A percentile compares a stretch with the other conserved stretches of the same genome.
phyloP scores from a whole-genome alignment of 1,284 basidiomycete species.

The Peniophora sp. region DNA sequence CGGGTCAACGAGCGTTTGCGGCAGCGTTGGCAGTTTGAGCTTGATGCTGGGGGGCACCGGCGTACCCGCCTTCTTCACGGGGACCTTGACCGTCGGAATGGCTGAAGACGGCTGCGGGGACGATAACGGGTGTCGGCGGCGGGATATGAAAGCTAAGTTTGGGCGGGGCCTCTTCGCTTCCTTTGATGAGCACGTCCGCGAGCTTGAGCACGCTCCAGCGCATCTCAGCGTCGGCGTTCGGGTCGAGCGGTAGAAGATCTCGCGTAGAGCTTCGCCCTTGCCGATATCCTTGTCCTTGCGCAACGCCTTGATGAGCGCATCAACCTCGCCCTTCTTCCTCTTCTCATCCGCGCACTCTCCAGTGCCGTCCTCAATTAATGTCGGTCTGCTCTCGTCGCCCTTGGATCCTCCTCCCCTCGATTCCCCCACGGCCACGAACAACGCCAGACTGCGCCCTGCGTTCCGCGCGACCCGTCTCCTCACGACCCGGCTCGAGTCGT shows the following conservation, averaged over 20 bases:
- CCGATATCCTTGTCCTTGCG: slow-evolving; percentile 82
- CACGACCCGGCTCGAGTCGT: slow-evolving; percentile 79
- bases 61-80: slow-evolving; percentile 36
- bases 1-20: neutral
- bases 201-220: slow-evolving; percentile 90
- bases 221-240: slow-evolving; percentile 78
- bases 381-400: slow-evolving; percentile 49
- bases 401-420: slow-evolving; percentile 64
- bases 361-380: slow-evolving; percentile 80
- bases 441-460: slow-evolving; percentile 81
- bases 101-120: slow-evolving; percentile 26
- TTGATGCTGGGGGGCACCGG: slow-evolving; percentile 50
- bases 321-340: slow-evolving; percentile 68
- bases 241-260: slow-evolving; percentile 74
- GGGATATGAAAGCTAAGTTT: slow-evolving; percentile 82
- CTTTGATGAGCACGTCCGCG: slow-evolving; percentile 83
- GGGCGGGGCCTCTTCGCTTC: slow-evolving; percentile 76
- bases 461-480: slow-evolving; percentile 83
- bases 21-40: slow-evolving; percentile 18
- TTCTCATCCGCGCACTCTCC: slow-evolving; percentile 66
- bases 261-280: slow-evolving; percentile 72
- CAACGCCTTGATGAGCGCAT: slow-evolving; percentile 73
- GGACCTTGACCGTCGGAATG: slow-evolving; percentile 38
- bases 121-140: slow-evolving; percentile 65
- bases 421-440: slow-evolving; percentile 86